These are phyloP conservation scores for Pyrus hybrid DNA, from an alignment of 331 rosid species.

Conservation along the genomic window DNA sequence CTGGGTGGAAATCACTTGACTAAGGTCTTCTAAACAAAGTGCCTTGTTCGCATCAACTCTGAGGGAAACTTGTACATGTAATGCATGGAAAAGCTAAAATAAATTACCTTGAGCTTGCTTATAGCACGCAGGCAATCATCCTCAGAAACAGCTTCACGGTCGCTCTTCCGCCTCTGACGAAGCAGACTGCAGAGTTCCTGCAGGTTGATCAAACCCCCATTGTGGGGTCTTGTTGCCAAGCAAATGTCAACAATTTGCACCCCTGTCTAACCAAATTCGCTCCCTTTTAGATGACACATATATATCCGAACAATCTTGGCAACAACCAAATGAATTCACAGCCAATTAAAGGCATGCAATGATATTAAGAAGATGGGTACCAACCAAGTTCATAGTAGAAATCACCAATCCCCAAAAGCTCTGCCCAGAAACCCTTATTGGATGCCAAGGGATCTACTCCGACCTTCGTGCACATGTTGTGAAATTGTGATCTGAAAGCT, in stretches of 20 bases:
- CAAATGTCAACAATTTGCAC: conserved; percentile 95
- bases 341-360: not conserved
- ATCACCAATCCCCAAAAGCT: conserved; percentile 93
- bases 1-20: too few species aligned
- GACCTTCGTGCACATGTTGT: conserved; percentile 93
- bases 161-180: conserved; percentile 65
- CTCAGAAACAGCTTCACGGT: conserved; percentile 82
- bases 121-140: conserved; percentile 96
- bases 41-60: too few species aligned
- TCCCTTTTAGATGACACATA: conserved; percentile 7
- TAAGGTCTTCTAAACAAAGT: too few species aligned
- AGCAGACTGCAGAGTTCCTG: conserved; percentile 77
- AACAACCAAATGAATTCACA: not conserved
- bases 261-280: conserved; percentile 61
- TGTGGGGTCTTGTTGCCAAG: conserved; percentile 81
- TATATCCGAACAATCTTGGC: not conserved
- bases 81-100: conserved; percentile 4
- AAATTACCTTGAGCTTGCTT: conserved; percentile 82
- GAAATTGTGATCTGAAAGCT: conserved; percentile 93
- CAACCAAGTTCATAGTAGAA: conserved; percentile 94
- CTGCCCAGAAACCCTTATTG: conserved; percentile 99
- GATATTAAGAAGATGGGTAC: conserved; percentile 27
- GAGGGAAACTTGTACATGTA: too few species aligned
- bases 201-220: conserved; percentile 88
- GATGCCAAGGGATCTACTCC: conserved; percentile 98